Conservation (phyloP, 225 moss, liverwort and hornwort genomes). For the Lunularia cruciata region DNA sequence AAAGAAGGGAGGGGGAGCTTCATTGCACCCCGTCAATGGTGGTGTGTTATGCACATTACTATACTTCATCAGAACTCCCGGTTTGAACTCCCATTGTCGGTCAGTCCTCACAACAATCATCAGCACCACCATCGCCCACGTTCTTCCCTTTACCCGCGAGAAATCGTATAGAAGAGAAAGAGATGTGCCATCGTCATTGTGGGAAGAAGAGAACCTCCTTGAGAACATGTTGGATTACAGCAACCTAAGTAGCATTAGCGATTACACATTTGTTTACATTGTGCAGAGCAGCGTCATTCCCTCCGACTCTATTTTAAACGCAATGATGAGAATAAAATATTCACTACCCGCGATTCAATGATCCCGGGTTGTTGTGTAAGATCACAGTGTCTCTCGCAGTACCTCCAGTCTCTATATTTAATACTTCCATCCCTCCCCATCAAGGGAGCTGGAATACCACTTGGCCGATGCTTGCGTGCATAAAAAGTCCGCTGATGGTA, state of each 20-base stretch:
- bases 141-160: constrained; percentile 1
- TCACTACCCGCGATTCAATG: no score
- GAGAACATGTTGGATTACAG: neutral
- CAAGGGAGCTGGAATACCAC: no score
- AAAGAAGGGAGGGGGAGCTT: neutral
- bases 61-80: neutral
- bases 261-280: neutral
- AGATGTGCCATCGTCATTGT: neutral
- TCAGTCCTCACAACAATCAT: neutral
- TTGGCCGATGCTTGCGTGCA: no score
- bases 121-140: neutral
- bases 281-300: constrained; percentile 7
- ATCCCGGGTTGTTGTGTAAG: no score
- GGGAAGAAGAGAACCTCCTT: neutral
- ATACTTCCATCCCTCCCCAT: no score
- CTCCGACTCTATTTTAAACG: neutral
- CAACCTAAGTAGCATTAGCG: neutral
- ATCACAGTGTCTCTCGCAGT: no score
- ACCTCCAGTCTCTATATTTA: no score
- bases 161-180: neutral
- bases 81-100: neutral
- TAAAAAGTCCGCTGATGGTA: no score
- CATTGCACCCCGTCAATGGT: no score
- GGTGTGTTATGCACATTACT: neutral
- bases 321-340: constrained; percentile 5